A percentile compares a stretch with the other conserved stretches of the same genome.
Evolutionary conservation across 805 yeast species (phyloP).

Genomic region (Metschnikowia chrysomelidarum): DNA sequence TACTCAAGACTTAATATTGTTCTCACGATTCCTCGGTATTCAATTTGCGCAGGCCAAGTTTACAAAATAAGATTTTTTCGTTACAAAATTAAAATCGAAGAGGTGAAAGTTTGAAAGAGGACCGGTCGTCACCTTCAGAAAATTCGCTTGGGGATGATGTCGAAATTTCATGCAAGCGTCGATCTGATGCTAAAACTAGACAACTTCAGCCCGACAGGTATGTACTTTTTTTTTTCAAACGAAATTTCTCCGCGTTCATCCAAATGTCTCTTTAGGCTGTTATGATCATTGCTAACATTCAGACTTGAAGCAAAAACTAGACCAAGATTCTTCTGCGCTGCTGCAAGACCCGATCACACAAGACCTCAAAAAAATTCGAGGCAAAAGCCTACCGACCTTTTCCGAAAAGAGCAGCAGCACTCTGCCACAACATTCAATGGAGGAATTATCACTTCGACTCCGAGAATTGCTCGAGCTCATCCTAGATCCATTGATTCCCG

Average conservation of each 20-base stretch:
- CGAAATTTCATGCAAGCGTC: too few relatives aligned
- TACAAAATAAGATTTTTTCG: too few relatives aligned
- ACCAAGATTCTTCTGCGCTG: slow-evolving; percentile 7
- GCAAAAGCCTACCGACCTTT: slow-evolving; percentile 8
- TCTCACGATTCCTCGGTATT: too few relatives aligned
- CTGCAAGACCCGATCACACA: slow-evolving; percentile 30
- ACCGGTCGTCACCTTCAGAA: too few relatives aligned
- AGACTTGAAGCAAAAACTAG: slow-evolving; percentile 9
- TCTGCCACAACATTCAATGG: slow-evolving; percentile 20
- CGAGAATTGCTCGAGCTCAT: slow-evolving; percentile 29
- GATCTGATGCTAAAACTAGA: slow-evolving; percentile 8
- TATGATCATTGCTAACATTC: neutral
- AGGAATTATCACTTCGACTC: slow-evolving; percentile 32
- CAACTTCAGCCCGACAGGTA: slow-evolving; percentile 13
- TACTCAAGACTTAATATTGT: too few relatives aligned
- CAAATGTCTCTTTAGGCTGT: slow-evolving; percentile 4
- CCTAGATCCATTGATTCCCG: slow-evolving; percentile 29
- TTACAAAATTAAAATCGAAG: too few relatives aligned
- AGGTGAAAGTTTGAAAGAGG: too few relatives aligned
- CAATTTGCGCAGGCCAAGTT: too few relatives aligned
- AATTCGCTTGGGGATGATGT: too few relatives aligned
- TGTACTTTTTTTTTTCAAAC: slow-evolving; percentile 1
- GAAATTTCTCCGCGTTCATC: neutral
- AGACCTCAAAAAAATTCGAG: slow-evolving; percentile 30
- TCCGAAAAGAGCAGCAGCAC: slow-evolving; percentile 1